Percentiles rank a stretch among this genome's conserved stretches.
phyloP scores from a whole-genome alignment of 805 yeast genomes.

The Phaffomyces opuntiae region DNA sequence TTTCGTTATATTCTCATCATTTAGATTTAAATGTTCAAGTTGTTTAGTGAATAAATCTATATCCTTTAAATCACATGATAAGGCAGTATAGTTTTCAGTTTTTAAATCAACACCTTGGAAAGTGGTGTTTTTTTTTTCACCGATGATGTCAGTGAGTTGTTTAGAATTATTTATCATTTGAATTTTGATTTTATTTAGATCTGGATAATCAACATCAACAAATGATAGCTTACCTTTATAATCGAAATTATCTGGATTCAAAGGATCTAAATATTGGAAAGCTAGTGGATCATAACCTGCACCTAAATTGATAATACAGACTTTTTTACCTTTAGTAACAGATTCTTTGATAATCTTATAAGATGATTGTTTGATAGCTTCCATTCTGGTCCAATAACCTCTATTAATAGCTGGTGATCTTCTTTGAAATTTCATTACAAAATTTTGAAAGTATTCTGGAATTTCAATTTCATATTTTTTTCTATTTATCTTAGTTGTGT shows the following conservation, averaged over 20 bases:
- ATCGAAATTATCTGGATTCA: slow-evolving; percentile 21
- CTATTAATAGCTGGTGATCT: slow-evolving; percentile 77
- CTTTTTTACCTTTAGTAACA: slow-evolving; percentile 19
- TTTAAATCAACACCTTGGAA: slow-evolving; percentile 25
- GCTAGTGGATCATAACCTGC: slow-evolving; percentile 72
- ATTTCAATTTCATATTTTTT: slow-evolving; percentile 13
- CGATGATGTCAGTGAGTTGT: slow-evolving; percentile 42
- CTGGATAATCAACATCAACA: slow-evolving; percentile 73
- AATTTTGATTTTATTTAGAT: slow-evolving; percentile 49
- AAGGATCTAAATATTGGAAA: slow-evolving; percentile 38
- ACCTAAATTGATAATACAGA: slow-evolving; percentile 59
- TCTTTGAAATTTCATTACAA: slow-evolving; percentile 59
- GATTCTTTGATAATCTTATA: slow-evolving; percentile 35
- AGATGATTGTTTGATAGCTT: slow-evolving; percentile 51
- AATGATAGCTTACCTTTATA: slow-evolving; percentile 36
- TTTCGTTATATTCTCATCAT: slow-evolving; percentile 30
- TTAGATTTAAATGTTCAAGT: slow-evolving; percentile 14
- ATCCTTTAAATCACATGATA: slow-evolving; percentile 64
- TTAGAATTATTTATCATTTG: slow-evolving; percentile 40
- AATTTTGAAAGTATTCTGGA: slow-evolving; percentile 51
- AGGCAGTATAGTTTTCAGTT: slow-evolving; percentile 43
- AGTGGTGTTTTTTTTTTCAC: slow-evolving; percentile 15
- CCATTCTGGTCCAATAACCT: slow-evolving; percentile 79
- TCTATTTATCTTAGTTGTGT: slow-evolving; percentile 25
- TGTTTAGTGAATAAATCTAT: slow-evolving; percentile 28